phyloP scores from a whole-genome alignment of 2,329 filamentous ascomycete genomes.

The Lithohypha guttulata region DNA sequence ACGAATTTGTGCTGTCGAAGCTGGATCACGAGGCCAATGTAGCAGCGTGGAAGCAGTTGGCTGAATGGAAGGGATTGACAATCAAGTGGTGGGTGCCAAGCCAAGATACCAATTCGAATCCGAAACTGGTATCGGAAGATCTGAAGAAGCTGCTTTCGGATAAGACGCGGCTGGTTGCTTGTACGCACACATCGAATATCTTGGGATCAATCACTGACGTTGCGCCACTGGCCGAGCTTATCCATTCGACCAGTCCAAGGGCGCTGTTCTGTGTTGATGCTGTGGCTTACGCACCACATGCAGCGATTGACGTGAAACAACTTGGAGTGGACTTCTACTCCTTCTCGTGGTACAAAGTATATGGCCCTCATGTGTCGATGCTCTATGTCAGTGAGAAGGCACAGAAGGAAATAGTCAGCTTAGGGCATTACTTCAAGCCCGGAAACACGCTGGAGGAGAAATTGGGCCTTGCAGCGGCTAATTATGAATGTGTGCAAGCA shows the following conservation, averaged over 20 bases:
- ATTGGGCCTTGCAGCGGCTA: conserved; percentile 56
- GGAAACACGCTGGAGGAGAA: conserved; percentile 51
- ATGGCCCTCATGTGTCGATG: conserved; percentile 62
- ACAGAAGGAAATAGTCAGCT: conserved; percentile 45
- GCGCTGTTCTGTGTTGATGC: conserved; percentile 63
- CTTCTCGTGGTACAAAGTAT: conserved; percentile 79
- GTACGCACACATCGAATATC: conserved; percentile 64
- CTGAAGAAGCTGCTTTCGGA: conserved; percentile 49
- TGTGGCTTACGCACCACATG: conserved; percentile 66
- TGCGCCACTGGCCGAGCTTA: conserved; percentile 27
- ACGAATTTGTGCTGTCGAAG: conserved; percentile 59
- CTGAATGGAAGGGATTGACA: conserved; percentile 46
- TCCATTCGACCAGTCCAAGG: conserved; percentile 35
- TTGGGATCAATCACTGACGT: conserved; percentile 55
- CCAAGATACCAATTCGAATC: conserved; percentile 45
- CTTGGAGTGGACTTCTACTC: conserved; percentile 64
- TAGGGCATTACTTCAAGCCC: conserved; percentile 60
- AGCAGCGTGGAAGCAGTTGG: conserved; percentile 61
- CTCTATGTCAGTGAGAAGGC: conserved; percentile 54
- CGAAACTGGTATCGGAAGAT: conserved; percentile 47
- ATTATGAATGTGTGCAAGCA: conserved; percentile 57
- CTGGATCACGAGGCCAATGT: conserved; percentile 73
- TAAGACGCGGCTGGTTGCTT: conserved; percentile 57
- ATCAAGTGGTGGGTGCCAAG: conserved; percentile 60
- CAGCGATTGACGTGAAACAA: conserved; percentile 55